A percentile compares a stretch with the other conserved stretches of the same genome.
Evolutionary conservation across 2,329 filamentous ascomycete genomes (phyloP).

Genomic region (Neonectria sp.): DNA sequence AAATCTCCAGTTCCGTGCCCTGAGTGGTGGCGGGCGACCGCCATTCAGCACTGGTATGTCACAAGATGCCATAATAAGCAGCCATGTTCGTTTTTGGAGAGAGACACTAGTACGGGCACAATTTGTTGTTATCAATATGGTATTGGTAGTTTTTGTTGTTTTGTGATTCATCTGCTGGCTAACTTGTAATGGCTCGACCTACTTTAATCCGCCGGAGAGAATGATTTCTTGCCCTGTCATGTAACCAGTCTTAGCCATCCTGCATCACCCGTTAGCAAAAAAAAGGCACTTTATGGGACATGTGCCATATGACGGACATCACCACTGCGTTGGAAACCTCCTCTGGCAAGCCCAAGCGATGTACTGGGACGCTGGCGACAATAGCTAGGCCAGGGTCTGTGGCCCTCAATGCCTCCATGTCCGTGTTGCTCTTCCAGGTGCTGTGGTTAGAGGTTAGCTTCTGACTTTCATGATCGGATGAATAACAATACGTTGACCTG

Average conservation of each 20-base stretch:
- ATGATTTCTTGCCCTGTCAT: constrained; percentile 36
- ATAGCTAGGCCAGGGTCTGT: constrained; percentile 54
- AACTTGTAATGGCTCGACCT: background rate
- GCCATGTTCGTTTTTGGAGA: background rate
- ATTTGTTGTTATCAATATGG: too few species aligned
- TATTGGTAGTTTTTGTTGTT: too few species aligned
- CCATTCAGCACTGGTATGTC: background rate
- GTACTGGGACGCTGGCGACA: constrained; percentile 52
- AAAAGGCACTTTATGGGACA: background rate
- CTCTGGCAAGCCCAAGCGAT: constrained; percentile 52
- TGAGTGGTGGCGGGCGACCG: background rate
- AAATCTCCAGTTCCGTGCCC: background rate
- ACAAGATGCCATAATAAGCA: background rate
- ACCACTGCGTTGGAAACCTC: constrained; percentile 54
- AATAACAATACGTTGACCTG: constrained; percentile 43
- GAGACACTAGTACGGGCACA: too few species aligned
- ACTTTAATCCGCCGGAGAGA: constrained; percentile 32
- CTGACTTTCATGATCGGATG: background rate
- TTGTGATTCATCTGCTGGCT: too few species aligned
- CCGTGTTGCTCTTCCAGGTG: constrained; percentile 49
- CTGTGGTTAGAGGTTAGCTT: constrained; percentile 32
- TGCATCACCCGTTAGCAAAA: background rate
- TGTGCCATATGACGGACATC: constrained; percentile 48
- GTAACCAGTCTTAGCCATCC: constrained; percentile 38
- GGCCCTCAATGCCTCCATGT: constrained; percentile 49